A percentile compares a stretch with the other conserved stretches of the same genome.
phyloP scores from a whole-genome alignment of 441 rosid species.

The Omphalea diandra region DNA sequence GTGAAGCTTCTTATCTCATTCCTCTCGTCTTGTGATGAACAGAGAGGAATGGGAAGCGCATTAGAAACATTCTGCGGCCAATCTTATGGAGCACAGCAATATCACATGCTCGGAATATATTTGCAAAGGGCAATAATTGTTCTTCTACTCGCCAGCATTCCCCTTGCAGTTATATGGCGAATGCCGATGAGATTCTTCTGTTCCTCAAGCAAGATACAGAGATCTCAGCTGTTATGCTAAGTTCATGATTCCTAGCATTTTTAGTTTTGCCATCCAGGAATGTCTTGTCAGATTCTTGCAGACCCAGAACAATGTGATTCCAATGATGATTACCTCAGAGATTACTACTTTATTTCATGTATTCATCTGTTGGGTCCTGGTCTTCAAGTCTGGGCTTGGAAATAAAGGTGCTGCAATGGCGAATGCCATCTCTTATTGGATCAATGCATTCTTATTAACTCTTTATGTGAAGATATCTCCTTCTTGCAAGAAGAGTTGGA shows the following conservation, averaged over 20 bases:
- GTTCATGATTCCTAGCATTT: slow-evolving; percentile 41
- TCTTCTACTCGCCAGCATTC: slow-evolving; percentile 34
- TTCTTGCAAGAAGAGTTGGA: slow-evolving; percentile 33
- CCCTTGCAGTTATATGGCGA: slow-evolving; percentile 3
- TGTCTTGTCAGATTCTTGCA: slow-evolving; percentile 43
- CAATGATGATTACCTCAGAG: slow-evolving; percentile 30
- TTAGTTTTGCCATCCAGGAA: slow-evolving; percentile 33
- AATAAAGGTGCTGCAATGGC: slow-evolving; percentile 35
- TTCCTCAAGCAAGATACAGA: slow-evolving; percentile 26
- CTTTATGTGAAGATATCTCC: slow-evolving; percentile 33
- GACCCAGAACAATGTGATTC: slow-evolving; percentile 32
- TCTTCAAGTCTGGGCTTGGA: slow-evolving; percentile 29
- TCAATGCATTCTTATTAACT: slow-evolving; percentile 22
- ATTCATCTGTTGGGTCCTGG: slow-evolving; percentile 29
- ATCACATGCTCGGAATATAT: slow-evolving; percentile 40
- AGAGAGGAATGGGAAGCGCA: slow-evolving; percentile 42
- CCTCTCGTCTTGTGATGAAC: background rate
- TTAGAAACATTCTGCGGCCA: slow-evolving; percentile 50
- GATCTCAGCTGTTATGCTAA: slow-evolving; percentile 35
- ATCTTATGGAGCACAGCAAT: slow-evolving; percentile 43
- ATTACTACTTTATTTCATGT: slow-evolving; percentile 10
- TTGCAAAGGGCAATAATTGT: slow-evolving; percentile 42
- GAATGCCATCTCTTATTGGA: slow-evolving; percentile 27
- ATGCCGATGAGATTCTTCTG: slow-evolving; percentile 6
- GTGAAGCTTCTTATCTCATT: background rate